Base-by-base conservation (phyloP, 116 monocot species). In the Papilionanthe hybrid region DNA sequence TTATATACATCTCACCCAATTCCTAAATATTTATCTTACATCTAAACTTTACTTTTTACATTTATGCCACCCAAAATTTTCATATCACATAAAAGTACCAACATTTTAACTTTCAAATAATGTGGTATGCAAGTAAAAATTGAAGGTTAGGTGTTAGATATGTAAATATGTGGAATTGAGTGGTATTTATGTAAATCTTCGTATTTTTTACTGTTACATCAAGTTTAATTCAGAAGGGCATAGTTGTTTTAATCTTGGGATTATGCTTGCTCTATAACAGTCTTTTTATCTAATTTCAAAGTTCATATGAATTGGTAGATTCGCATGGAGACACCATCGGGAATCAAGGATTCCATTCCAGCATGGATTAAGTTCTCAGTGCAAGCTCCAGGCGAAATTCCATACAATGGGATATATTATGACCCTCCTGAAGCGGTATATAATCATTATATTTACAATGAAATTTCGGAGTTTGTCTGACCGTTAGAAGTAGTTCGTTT, bases 291-390 rank as follows among this genome's bases (percentile, higher is more conserved):
- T 73, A 44, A 73, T 73, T 43, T 43, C 7, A 12, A 43, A 73
- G 17, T 37, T 37, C 25, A 30, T 56, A 45, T 81, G 23, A 28
- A 44, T 50, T 83, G 25, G 78, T 80, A 99, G 98, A 99, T 99
- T 83, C 93, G 87, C 74, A 94, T 99, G 98, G 87, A 99, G 76
- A 99, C 95, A 77, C 93, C 98, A 77, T 90, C 93, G 85, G 93
- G 95, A 42, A 81, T 87, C 32, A 99, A 99, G 85, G 98, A 99
- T 77, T 99, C 95, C 12, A 99, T 99, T 85, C 95, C 98, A 57
- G 98, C 98, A 72, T 99, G 98, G 98, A 99, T 94, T 65, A 99
- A 93, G 86, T 99, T 90, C 68, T 94, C 95, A 78, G 91, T 99
- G 30, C 98, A 99, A 60, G 91, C 93, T 27, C 91, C 93, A 58